Evolutionary conservation across 2,329 filamentous ascomycete species (phyloP), one percentile per base, ranked within the genome.

Genomic region (Hypoxylon sp.): DNA sequence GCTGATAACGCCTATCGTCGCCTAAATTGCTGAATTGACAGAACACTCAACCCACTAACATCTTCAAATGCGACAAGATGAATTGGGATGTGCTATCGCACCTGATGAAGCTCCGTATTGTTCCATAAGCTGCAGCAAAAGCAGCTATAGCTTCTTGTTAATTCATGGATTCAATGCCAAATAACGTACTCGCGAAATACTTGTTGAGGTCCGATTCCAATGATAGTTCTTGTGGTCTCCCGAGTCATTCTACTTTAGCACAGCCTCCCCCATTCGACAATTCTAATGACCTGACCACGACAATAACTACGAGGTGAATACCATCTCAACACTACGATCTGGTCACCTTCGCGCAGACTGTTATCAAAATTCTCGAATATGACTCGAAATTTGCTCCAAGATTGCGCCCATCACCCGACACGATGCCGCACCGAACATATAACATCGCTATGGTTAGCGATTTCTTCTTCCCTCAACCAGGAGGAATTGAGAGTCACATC

Each of bases 381-480:
- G 73, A 72, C 54, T 68, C 66, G 61, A 58, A 58, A 60, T 63
- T 59, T 50, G 44, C 42, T 37, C 25, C 51, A 57, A 48, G 20
- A 55, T 30, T 40, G 35, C 57, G 63, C 61, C 30, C 42, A 64
- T 50, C 61, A 63, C n/a, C 69, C 63, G 70, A 75, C 80, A 81
- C 73, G 61, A 88, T 86, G 82, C 81, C 84, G 74, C 86, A 84
- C 74, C 84, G 84, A 71, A 88, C 86, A 33, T 91, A 90, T 81
- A 91, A 89, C 77, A 91, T 91, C 82, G 89, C 89, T 70, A 99
- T 99, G 96, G 93, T 98, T 80, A 95, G 95, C 88, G 96, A 99
- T 85, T 98, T 97, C 87, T 99, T 99, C 90, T 99, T 97, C 79
- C 96, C 96, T 13, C 95, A 98, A 78, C 95, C 96, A 58, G 95